Conservation (phyloP, 352 stramenopile genomes). For the Phytophthora brassicae region DNA sequence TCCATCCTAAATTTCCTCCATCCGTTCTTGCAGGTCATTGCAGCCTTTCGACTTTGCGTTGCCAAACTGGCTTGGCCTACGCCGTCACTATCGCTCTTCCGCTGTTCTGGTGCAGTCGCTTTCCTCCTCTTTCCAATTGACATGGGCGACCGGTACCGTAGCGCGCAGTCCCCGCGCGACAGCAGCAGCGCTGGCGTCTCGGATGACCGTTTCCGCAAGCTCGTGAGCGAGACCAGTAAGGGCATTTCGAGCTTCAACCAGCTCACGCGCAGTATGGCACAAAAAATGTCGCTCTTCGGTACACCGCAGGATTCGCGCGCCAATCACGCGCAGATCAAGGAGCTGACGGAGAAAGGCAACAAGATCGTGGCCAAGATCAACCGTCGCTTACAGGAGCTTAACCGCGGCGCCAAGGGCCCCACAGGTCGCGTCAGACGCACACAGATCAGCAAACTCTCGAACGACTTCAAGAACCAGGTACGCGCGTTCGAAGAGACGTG, state of each 20-base stretch:
- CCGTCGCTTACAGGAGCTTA: conserved; percentile 75
- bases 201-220: conserved; percentile 72
- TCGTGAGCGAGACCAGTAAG: conserved; percentile 81
- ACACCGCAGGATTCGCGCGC: conserved; percentile 82
- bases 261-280: conserved; percentile 79
- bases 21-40: conserved; percentile 11
- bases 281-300: conserved; percentile 87
- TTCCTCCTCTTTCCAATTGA: background rate
- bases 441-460: conserved; percentile 78
- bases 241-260: conserved; percentile 88
- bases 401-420: conserved; percentile 45
- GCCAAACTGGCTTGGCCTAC: conserved; percentile 33
- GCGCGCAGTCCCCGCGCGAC: conserved; percentile 56
- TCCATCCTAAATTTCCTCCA: conserved; percentile 2
- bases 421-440: conserved; percentile 60
- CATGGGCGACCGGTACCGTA: conserved; percentile 74
- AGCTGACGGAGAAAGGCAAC: conserved; percentile 83
- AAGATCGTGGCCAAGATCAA: conserved; percentile 82
- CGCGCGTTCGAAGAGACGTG: conserved; percentile 78
- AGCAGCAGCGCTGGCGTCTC: conserved; percentile 39
- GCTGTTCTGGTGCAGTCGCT: conserved; percentile 7
- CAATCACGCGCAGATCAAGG: conserved; percentile 81
- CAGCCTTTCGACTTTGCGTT: conserved; percentile 9
- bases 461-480: conserved; percentile 84
- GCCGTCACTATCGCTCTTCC: conserved; percentile 25